A percentile compares a stretch with the other conserved stretches of the same genome.
These are phyloP conservation scores for Didymella lethalis DNA, from an alignment of 2,329 filamentous ascomycete species.

Conservation along the genomic window DNA sequence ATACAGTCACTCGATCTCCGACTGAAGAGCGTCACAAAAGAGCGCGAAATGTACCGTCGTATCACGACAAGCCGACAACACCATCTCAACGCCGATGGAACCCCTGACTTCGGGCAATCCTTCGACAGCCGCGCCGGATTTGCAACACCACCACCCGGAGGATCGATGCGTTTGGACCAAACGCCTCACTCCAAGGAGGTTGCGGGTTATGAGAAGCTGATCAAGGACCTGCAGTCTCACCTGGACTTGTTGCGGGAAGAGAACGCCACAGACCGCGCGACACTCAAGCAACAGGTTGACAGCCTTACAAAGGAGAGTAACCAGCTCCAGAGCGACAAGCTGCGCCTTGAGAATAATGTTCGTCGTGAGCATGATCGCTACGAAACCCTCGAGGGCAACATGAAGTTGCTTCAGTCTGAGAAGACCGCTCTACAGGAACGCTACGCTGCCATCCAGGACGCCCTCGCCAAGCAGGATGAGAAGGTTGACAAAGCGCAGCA, in stretches of 20 bases:
- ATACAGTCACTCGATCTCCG: conserved; percentile 81
- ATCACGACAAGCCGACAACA: conserved; percentile 82
- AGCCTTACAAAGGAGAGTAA: conserved; percentile 82
- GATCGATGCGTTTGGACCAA: conserved; percentile 44
- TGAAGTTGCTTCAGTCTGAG: conserved; percentile 81
- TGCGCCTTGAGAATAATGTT: conserved; percentile 80
- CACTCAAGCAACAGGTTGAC: conserved; percentile 85
- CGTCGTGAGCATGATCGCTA: conserved; percentile 83
- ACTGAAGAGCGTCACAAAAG: conserved; percentile 91
- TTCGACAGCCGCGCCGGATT: conserved; percentile 26
- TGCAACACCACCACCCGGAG: conserved; percentile 57
- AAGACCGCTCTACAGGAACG: conserved; percentile 88
- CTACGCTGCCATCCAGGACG: conserved; percentile 77
- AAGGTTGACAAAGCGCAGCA: conserved; percentile 91
- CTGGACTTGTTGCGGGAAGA: conserved; percentile 92
- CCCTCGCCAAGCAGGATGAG: conserved; percentile 87
- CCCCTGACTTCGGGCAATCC: conserved; percentile 35
- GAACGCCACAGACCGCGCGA: conserved; percentile 78
- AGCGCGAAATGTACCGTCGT: conserved; percentile 96
- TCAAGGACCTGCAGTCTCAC: conserved; percentile 87
- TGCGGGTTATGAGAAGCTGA: conserved; percentile 77
- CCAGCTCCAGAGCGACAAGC: conserved; percentile 80
- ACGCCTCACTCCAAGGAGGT: conserved; percentile 64
- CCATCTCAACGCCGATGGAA: conserved; percentile 58
- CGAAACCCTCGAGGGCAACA: conserved; percentile 89